Base-by-base conservation (phyloP, 805 yeast species). In the Starmera pachycereana region DNA sequence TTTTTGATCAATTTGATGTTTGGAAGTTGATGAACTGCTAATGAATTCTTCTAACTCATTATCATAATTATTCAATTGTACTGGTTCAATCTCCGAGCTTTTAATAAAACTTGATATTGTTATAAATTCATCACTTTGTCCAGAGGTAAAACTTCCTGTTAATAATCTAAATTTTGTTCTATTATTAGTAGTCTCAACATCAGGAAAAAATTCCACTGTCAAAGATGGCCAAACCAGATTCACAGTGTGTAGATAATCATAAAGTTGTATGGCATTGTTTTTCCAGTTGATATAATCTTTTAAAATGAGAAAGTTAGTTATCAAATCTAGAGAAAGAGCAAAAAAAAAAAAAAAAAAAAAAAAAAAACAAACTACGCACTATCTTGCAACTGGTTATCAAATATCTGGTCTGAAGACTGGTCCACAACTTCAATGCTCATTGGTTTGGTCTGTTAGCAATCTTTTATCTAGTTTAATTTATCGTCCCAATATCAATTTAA, bases 241-340 rank as follows among this genome's bases (percentile, higher is more conserved):
- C 37, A 72, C 72, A 4, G 92, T 81, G 45, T 82, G 78, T 36
- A 86, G 65, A 45, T 81, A 72, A 49, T 80, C 84, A 58, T 87
- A 87, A 41, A 85, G 65, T 46, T 81, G 65, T 9, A 87, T 87
- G 3, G 86, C 78, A 31, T 90, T 81, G 51, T 82, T 79, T 57
- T 86, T 87, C 96, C 96, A 87, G 8, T 45, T 45, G 16, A 57
- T 52, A 39, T 66, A 66, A 22, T 60, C 52, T 28, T 57, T 12
- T 16, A 16, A 16, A 16, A 11, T 22, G 4, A 13, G 2, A 25
- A 9, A n/a, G 18, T 33, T 33, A 38, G 27, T 27, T 28, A 29
- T 12, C n/a, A 29, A 29, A 6, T 29, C 8, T 12, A 6, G 12
- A 10, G 4, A 2, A 29, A 29, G 4, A 7, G 8, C n/a, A 29